These are phyloP conservation scores for Pythium vanterpoolii DNA, from an alignment of 352 stramenopile genomes.

Conservation along the genomic window DNA sequence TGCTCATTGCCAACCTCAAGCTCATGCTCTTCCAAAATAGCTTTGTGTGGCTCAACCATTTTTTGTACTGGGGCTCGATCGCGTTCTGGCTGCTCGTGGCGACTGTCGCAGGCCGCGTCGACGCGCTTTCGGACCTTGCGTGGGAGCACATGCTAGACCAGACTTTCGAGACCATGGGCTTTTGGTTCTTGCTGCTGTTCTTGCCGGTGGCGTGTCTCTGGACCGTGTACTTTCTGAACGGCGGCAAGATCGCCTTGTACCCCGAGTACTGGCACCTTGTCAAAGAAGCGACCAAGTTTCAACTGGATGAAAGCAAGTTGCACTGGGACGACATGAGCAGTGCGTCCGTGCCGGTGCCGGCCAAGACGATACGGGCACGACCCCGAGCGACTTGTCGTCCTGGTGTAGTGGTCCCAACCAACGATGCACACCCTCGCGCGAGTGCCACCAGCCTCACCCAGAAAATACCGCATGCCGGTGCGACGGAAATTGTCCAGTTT, in stretches of 20 bases:
- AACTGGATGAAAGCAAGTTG: slow-evolving; percentile 48
- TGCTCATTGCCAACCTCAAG: slow-evolving; percentile 74
- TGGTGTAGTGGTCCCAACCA: slow-evolving; percentile 40
- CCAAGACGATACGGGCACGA: not conserved
- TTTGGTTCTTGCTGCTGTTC: slow-evolving; percentile 62
- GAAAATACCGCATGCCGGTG: slow-evolving; percentile 38
- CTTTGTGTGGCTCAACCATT: slow-evolving; percentile 65
- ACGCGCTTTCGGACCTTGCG: slow-evolving; percentile 59
- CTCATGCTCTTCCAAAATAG: slow-evolving; percentile 80
- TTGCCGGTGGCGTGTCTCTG: slow-evolving; percentile 49
- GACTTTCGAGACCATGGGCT: slow-evolving; percentile 44
- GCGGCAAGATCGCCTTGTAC: slow-evolving; percentile 53
- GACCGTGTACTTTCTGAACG: slow-evolving; percentile 49
- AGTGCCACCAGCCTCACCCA: slow-evolving; percentile 16
- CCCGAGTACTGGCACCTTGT: slow-evolving; percentile 80
- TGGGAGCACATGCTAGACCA: slow-evolving; percentile 74
- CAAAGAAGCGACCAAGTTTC: slow-evolving; percentile 72
- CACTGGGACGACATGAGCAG: slow-evolving; percentile 67
- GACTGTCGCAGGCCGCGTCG: slow-evolving; percentile 46
- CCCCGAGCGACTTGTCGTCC: slow-evolving; percentile 21
- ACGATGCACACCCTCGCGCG: slow-evolving; percentile 7
- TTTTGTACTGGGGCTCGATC: slow-evolving; percentile 61
- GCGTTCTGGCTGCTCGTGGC: slow-evolving; percentile 60
- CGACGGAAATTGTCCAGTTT: slow-evolving; percentile 36
- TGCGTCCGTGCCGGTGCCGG: slow-evolving; percentile 46